A percentile compares a stretch with the other conserved stretches of the same genome.
phyloP scores from a whole-genome alignment of 1,139 yeast species.

The Hyphopichia khmerensis region DNA sequence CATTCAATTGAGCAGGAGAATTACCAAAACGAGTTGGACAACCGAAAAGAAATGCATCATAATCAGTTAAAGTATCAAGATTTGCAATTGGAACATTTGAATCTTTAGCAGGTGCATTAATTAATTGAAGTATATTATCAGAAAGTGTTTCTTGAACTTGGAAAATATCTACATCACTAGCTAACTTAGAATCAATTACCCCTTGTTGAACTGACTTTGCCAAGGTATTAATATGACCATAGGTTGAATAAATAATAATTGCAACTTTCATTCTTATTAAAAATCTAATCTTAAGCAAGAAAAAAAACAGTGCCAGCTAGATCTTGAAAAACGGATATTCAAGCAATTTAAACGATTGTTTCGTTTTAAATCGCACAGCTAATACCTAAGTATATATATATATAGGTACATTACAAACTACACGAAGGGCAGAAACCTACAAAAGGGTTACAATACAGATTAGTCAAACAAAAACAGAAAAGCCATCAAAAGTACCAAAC shows the following conservation, averaged over 20 bases:
- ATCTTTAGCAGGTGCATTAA: constrained; percentile 47
- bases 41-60: constrained; percentile 52
- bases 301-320: no score
- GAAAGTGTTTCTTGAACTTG: constrained; percentile 54
- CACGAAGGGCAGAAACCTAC: not conserved
- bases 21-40: constrained; percentile 52
- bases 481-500: no score
- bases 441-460: not conserved
- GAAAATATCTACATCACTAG: constrained; percentile 35
- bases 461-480: not conserved
- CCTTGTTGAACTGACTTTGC: constrained; percentile 47
- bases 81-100: constrained; percentile 41
- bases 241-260: constrained; percentile 60
- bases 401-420: not conserved
- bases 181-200: constrained; percentile 35
- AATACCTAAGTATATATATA: no score
- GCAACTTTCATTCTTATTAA: constrained; percentile 32
- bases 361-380: no score
- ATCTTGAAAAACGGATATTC: no score
- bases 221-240: constrained; percentile 57
- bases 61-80: constrained; percentile 31
- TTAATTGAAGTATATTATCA: constrained; percentile 33
- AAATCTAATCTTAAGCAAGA: not conserved
- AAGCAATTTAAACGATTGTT: no score
- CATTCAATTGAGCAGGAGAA: constrained; percentile 44